Percentiles rank a stretch among this genome's conserved stretches.
Conservation (phyloP, 2,329 filamentous ascomycete species). For the Xylariomycetidae sp. region DNA sequence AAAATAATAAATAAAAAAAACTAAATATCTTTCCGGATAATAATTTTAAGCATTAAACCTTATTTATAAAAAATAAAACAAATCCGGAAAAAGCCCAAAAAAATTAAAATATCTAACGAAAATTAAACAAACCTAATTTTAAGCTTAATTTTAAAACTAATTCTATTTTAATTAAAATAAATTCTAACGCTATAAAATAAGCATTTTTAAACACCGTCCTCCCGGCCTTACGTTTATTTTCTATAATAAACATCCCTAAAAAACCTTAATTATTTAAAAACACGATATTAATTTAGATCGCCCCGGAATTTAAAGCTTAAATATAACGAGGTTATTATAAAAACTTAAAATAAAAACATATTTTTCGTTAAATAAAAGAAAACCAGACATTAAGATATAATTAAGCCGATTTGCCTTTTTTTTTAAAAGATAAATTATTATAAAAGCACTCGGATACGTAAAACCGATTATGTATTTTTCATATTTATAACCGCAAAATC, state of each 20-base stretch:
- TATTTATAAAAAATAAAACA: too few relatives aligned
- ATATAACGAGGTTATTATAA: constrained; percentile 3
- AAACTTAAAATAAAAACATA: constrained; percentile 5
- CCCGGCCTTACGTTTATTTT: neutral
- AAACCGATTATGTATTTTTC: constrained; percentile 4
- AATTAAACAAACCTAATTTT: too few relatives aligned
- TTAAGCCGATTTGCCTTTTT: constrained; percentile 2
- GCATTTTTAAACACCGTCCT: neutral
- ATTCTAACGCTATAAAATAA: constrained; percentile 1
- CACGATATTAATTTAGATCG: neutral
- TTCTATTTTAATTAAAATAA: neutral
- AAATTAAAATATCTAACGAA: too few relatives aligned
- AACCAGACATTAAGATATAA: neutral
- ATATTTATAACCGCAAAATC: constrained; percentile 1
- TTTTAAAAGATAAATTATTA: constrained; percentile 1
- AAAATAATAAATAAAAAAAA: constrained; percentile 1
- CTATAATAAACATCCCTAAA: too few relatives aligned
- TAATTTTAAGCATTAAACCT: too few relatives aligned
- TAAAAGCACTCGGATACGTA: constrained; percentile 3
- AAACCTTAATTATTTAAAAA: constrained; percentile 1
- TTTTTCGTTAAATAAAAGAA: neutral
- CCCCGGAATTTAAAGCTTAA: too few relatives aligned
- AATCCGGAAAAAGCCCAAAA: too few relatives aligned
- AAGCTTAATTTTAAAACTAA: too few relatives aligned
- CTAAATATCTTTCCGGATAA: too few relatives aligned